A percentile compares a stretch with the other conserved stretches of the same genome.
Conservation (phyloP, 139 green algal species). For the Chlorella sp. region DNA sequence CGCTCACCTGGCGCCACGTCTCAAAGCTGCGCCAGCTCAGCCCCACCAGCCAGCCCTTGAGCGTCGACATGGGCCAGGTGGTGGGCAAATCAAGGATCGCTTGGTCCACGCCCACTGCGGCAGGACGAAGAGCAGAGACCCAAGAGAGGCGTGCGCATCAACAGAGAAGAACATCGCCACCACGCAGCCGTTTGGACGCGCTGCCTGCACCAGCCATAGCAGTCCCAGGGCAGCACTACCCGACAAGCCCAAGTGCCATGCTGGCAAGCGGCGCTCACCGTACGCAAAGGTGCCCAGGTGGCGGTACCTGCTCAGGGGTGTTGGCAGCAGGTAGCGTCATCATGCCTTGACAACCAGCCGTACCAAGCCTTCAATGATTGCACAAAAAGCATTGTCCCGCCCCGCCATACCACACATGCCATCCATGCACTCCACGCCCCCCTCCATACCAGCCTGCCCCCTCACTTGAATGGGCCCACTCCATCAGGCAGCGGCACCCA, state of each 20-base stretch:
- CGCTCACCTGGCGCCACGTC: conserved; percentile 72
- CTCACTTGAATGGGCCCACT: conserved; percentile 2
- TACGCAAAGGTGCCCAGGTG: conserved; percentile 61
- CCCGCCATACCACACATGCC: background rate
- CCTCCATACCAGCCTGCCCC: background rate
- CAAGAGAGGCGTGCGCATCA: too few relatives aligned
- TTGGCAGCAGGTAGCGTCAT: background rate
- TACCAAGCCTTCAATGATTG: too few relatives aligned
- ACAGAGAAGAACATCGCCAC: too few relatives aligned
- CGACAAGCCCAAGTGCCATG: too few relatives aligned
- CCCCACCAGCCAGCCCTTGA: conserved; percentile 62
- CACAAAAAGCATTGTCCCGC: background rate
- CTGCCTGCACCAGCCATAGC: too few relatives aligned
- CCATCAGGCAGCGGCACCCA: conserved; percentile 25
- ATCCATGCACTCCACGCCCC: background rate
- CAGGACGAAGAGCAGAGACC: too few relatives aligned
- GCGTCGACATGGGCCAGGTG: conserved; percentile 58
- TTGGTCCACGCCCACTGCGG: conserved; percentile 74
- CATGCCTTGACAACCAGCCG: too few relatives aligned
- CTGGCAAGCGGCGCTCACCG: background rate
- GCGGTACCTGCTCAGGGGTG: background rate
- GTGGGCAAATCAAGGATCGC: conserved; percentile 87
- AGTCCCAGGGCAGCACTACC: too few relatives aligned
- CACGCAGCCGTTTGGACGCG: too few relatives aligned
- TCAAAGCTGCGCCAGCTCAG: conserved; percentile 86